These are phyloP conservation scores for Heliamphora pulchella DNA, from an alignment of 179 eudicot species.

Conservation along the genomic window DNA sequence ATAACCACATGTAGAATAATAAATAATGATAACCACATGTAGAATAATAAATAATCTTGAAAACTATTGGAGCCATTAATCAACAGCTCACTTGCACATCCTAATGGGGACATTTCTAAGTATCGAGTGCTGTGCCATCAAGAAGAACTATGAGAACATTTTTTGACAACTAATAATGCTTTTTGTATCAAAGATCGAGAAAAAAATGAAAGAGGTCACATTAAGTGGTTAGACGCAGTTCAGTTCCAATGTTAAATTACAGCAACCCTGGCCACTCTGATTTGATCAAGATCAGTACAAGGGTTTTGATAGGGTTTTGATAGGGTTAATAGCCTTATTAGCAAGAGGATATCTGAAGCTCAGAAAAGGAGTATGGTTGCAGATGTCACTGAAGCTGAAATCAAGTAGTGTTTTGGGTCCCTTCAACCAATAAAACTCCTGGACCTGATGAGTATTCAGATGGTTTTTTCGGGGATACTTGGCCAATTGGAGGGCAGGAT, in stretches of 20 bases:
- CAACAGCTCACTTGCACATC: background rate
- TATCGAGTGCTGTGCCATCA: background rate
- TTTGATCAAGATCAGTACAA: too few species aligned
- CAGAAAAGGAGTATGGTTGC: too few species aligned
- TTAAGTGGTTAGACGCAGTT: background rate
- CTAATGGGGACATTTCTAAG: background rate
- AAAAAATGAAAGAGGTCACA: background rate
- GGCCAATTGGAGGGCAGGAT: too few species aligned
- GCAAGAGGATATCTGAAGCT: too few species aligned
- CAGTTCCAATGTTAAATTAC: background rate
- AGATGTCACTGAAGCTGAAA: too few species aligned
- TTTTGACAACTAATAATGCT: background rate
- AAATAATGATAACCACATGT: background rate
- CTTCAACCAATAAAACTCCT: too few species aligned
- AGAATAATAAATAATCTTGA: background rate
- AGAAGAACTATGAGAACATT: constrained; percentile 2
- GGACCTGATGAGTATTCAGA: too few species aligned
- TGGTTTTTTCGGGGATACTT: too few species aligned
- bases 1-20: background rate
- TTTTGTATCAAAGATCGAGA: background rate
- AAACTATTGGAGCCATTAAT: background rate
- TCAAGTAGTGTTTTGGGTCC: too few species aligned
- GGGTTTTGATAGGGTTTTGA: too few species aligned
- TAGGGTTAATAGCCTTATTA: too few species aligned
- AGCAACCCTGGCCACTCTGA: too few species aligned